Percentiles rank a stretch among this genome's conserved stretches.
Conservation (phyloP, 495 filamentous ascomycete genomes). For the Talaromyces adpressus region DNA sequence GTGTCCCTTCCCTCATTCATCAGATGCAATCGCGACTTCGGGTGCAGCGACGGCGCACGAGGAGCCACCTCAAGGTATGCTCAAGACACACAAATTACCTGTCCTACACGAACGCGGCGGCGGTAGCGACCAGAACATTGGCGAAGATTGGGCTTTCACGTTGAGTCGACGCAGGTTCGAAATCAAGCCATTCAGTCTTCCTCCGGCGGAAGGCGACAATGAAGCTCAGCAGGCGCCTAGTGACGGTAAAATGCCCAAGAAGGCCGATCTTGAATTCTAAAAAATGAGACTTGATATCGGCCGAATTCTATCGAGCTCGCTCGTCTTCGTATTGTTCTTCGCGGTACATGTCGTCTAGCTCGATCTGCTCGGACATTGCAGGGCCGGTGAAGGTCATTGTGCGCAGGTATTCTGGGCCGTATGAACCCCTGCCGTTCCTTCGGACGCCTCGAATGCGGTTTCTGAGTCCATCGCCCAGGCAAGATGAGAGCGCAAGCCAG, state of each 20-base stretch:
- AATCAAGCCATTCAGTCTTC: slow-evolving; percentile 83
- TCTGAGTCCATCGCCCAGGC: slow-evolving; percentile 48
- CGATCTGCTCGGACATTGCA: slow-evolving; percentile 57
- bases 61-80: slow-evolving; percentile 77
- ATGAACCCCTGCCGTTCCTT: slow-evolving; percentile 35
- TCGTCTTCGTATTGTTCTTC: slow-evolving; percentile 40
- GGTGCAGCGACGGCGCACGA: slow-evolving; percentile 49
- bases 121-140: slow-evolving; percentile 57
- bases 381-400: slow-evolving; percentile 45
- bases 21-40: slow-evolving; percentile 47
- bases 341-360: slow-evolving; percentile 53
- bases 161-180: slow-evolving; percentile 76
- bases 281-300: background rate
- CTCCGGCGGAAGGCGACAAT: slow-evolving; percentile 75
- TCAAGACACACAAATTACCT: slow-evolving; percentile 76
- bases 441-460: slow-evolving; percentile 28
- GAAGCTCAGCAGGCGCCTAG: slow-evolving; percentile 55
- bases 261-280: slow-evolving; percentile 69
- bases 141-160: slow-evolving; percentile 85
- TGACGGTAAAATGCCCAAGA: slow-evolving; percentile 46
- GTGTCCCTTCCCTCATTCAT: slow-evolving; percentile 69
- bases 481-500: slow-evolving; percentile 54
- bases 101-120: slow-evolving; percentile 84
- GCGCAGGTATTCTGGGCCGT: slow-evolving; percentile 48
- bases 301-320: slow-evolving; percentile 6